Evolutionary conservation across 768 basidiomycete species (phyloP).

Genomic region (Lepiota subincarnata): DNA sequence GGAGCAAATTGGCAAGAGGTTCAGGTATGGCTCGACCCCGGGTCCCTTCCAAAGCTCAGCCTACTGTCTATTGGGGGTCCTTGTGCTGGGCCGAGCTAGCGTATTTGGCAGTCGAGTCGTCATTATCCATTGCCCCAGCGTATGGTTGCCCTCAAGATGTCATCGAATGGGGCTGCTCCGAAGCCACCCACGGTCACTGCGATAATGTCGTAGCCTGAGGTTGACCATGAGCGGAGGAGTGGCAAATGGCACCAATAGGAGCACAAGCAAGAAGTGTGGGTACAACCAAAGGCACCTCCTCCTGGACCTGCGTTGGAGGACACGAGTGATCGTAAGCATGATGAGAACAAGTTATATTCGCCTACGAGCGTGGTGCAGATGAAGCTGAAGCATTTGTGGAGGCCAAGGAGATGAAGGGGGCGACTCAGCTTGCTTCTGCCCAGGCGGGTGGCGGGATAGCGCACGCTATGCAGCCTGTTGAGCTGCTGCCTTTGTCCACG

Average conservation of each 20-base stretch:
- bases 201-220: slow-evolving; percentile 8
- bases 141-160: background rate
- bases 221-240: slow-evolving; percentile 5
- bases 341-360: slow-evolving; percentile 44
- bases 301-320: slow-evolving; percentile 65
- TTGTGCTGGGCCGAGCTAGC: background rate
- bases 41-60: background rate
- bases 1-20: slow-evolving; percentile 35
- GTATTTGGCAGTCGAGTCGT: slow-evolving; percentile 5
- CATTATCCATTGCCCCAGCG: slow-evolving; percentile 7
- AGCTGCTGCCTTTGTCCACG: slow-evolving; percentile 48
- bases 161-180: background rate
- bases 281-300: slow-evolving; percentile 68
- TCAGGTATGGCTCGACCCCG: background rate
- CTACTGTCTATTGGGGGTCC: background rate
- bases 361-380: slow-evolving; percentile 69
- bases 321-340: slow-evolving; percentile 43
- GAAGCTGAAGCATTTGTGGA: slow-evolving; percentile 53
- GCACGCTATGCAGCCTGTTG: slow-evolving; percentile 14
- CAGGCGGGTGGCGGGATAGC: slow-evolving; percentile 7
- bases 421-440: slow-evolving; percentile 15
- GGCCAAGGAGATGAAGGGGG: slow-evolving; percentile 36
- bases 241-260: background rate
- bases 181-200: slow-evolving; percentile 8
- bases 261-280: slow-evolving; percentile 24